These are phyloP conservation scores for Aquilaria agallochum DNA, from an alignment of 441 rosid genomes.

Conservation along the genomic window DNA sequence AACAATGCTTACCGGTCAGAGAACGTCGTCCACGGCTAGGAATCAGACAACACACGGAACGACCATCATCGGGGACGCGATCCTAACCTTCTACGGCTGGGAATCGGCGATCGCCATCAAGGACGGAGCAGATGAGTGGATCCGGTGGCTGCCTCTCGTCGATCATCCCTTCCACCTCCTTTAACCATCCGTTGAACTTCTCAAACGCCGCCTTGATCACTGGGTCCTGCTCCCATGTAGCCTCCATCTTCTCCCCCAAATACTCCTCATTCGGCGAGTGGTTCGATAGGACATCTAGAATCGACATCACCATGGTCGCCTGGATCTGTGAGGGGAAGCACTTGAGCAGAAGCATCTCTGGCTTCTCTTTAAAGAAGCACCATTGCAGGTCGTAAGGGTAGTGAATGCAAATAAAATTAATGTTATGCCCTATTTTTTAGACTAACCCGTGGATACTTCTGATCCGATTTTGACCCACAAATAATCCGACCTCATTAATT, in stretches of 20 bases:
- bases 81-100: too few species aligned
- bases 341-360: constrained; percentile 32
- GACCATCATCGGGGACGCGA: too few species aligned
- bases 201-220: constrained; percentile 19
- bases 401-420: too few species aligned
- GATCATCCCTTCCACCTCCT: constrained; percentile 35
- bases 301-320: constrained; percentile 52
- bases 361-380: constrained; percentile 9
- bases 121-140: too few species aligned
- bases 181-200: constrained; percentile 28
- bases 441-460: too few species aligned
- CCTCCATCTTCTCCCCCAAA: constrained; percentile 44
- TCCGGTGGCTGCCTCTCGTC: constrained; percentile 28
- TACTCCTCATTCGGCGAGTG: constrained; percentile 84
- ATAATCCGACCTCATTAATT: neutral
- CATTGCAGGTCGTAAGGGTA: too few species aligned
- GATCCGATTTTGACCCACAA: too few species aligned
- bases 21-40: too few species aligned
- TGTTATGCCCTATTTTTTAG: too few species aligned
- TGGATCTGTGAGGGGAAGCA: constrained; percentile 63
- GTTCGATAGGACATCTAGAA: constrained; percentile 45
- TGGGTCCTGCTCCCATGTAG: constrained; percentile 47
- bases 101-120: constrained; percentile 2
- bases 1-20: too few species aligned
- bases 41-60: too few species aligned